A percentile compares a stretch with the other conserved stretches of the same genome.
These are phyloP conservation scores for Chlamydomonas reinhardtii DNA, from an alignment of 163 green algal species.

Conservation along the genomic window DNA sequence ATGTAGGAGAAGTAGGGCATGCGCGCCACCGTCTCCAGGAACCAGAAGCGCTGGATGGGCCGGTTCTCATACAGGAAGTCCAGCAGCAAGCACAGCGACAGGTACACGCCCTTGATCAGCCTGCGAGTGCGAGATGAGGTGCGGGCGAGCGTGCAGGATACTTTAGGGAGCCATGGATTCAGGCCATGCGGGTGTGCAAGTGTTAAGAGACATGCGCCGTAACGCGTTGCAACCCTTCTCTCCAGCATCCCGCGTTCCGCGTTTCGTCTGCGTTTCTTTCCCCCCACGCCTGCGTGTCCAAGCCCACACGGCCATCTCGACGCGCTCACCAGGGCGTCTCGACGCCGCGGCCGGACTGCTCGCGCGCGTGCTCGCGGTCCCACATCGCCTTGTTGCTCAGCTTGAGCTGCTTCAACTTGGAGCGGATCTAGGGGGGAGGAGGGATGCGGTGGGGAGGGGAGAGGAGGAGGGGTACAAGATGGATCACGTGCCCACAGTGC, in stretches of 20 bases:
- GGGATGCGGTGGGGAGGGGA: too few species aligned
- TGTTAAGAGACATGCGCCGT: too few species aligned
- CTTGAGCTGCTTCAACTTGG: conserved; percentile 69
- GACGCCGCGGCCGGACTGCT: conserved; percentile 51
- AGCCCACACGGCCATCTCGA: too few species aligned
- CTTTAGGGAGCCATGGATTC: too few species aligned
- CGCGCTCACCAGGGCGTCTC: conserved; percentile 58
- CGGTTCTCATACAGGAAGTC: conserved; percentile 78
- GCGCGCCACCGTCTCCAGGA: conserved; percentile 93
- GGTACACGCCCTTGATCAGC: conserved; percentile 72
- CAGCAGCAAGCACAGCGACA: conserved; percentile 80
- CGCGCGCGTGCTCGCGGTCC: conserved; percentile 73
- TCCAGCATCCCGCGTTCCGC: too few species aligned
- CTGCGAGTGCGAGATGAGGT: too few species aligned
- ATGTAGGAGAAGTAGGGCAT: conserved; percentile 98
- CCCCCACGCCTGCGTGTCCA: too few species aligned
- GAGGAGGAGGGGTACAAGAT: too few species aligned
- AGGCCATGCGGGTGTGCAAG: too few species aligned
- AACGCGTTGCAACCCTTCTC: too few species aligned
- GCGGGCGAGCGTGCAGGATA: background rate
- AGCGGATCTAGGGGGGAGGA: conserved; percentile 66
- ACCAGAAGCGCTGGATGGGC: conserved; percentile 64
- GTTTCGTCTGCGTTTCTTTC: too few species aligned
- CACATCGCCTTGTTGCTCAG: conserved; percentile 79
- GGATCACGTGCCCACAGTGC: too few species aligned